Evolutionary conservation across 345 rosid species (phyloP), one percentile per base, ranked within the genome.

Genomic region (Eucalyptus melliodora): DNA sequence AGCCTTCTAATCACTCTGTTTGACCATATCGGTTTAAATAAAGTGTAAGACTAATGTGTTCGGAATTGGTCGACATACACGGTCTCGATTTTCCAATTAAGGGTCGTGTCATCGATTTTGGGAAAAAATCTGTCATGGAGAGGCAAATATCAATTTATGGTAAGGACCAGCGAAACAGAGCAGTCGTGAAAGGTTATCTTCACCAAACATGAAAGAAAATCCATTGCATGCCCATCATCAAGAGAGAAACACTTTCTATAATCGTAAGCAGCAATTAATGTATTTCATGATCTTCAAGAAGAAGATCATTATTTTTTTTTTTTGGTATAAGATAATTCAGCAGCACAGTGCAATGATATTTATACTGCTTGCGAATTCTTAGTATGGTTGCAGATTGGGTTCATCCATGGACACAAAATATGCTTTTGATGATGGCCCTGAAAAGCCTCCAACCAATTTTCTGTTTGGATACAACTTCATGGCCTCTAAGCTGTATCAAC

Each of bases 401-500:
- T 72, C 50, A n/a, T 88, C 87, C 86, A 8, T 92, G 91, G 93
- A 91, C 89, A 82, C 90, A 44, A 62, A 88, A 27, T 87, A 85
- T 44, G 12, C 77, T 16, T 55, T 9, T 69, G 89, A 88, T 40
- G 77, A 81, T 31, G 88, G 88, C 44, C 21, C 82, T 40, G 81
- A 80, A 27, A 80, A 31, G 89, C 92, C 27, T 80, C 88, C 88
- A 77, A 88, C 88, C 31, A 14, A 50, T 60, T 44, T 91, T 44
- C 30, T 21, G 6, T 90, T 89, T 26, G 93, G 92, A 7, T 92
- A 90, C 27, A 87, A 89, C 16, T 91, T 85, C 91, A 7, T 91
- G 23, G 60, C 90, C 23, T 8, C 50, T 31, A 91, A 77, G 87
- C 56, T 92, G 19, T 90, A 92, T 89, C 91, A 89, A 8, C 42